Evolutionary conservation across 805 yeast species (phyloP).

Genomic region (Starmera quercuum): DNA sequence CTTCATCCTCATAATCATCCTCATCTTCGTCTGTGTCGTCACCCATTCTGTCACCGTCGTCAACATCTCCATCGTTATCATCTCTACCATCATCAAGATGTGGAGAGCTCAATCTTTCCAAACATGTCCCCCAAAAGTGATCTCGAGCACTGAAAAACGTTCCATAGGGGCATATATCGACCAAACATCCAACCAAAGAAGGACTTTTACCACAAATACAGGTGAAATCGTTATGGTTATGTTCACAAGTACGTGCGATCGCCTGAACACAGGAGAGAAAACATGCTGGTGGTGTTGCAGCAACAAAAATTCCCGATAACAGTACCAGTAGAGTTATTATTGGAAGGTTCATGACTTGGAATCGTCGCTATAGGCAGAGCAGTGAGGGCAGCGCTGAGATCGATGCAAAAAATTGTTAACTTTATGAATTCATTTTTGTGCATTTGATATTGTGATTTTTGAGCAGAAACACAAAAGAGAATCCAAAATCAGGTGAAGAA

Average conservation of each 20-base stretch:
- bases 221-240: conserved; percentile 26
- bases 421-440: no score
- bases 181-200: conserved; percentile 34
- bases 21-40: conserved; percentile 5
- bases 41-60: conserved; percentile 6
- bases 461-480: no score
- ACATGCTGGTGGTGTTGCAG: conserved; percentile 45
- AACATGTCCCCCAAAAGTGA: conserved; percentile 41
- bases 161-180: conserved; percentile 38
- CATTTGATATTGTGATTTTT: no score
- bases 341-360: no score
- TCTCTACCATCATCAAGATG: conserved; percentile 3
- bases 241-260: conserved; percentile 27
- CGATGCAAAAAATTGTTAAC: no score
- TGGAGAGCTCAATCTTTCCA: conserved; percentile 13
- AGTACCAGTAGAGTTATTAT: no score
- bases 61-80: conserved; percentile 3
- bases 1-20: conserved; percentile 9
- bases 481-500: no score
- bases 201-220: conserved; percentile 33
- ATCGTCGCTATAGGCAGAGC: no score
- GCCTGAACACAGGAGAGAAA: conserved; percentile 34
- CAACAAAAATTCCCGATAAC: not conserved
- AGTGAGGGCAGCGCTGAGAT: no score
- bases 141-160: conserved; percentile 35